Conservation (phyloP, 495 filamentous ascomycete genomes). For the Hypoxylon subgilvum region DNA sequence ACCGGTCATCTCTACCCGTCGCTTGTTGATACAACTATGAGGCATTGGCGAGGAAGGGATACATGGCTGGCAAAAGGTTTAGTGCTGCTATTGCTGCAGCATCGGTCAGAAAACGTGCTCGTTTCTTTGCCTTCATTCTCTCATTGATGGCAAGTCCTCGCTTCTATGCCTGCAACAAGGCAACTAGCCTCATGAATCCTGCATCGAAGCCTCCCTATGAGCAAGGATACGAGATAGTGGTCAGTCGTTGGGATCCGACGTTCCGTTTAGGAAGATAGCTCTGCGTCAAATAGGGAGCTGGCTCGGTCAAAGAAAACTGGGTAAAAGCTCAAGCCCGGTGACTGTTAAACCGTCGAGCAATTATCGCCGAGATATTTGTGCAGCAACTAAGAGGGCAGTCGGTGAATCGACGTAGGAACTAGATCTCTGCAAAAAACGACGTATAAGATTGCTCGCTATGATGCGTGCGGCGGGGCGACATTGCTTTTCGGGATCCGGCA, state of each 20-base stretch:
- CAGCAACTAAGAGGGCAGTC: slow-evolving; percentile 18
- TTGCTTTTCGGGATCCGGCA: slow-evolving; percentile 25
- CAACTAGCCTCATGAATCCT: slow-evolving; percentile 7
- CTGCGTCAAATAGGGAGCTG: slow-evolving; percentile 22
- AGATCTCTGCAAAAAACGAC: slow-evolving; percentile 19
- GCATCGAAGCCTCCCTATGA: slow-evolving; percentile 3
- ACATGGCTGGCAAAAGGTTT: slow-evolving; percentile 8
- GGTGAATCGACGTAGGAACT: slow-evolving; percentile 21
- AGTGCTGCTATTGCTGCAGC: slow-evolving; percentile 8
- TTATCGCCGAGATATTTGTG: slow-evolving; percentile 33
- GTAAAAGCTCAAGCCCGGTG: slow-evolving; percentile 3
- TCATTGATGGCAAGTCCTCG: slow-evolving; percentile 4
- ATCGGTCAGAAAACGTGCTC: slow-evolving; percentile 11
- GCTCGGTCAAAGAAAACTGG: slow-evolving; percentile 14
- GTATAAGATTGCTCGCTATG: slow-evolving; percentile 25
- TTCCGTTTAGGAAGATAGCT: slow-evolving; percentile 11
- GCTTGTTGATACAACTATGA: slow-evolving; percentile 16
- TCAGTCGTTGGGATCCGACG: slow-evolving; percentile 7
- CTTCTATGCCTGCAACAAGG: slow-evolving; percentile 11
- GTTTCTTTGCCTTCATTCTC: slow-evolving; percentile 9
- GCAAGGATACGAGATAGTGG: slow-evolving; percentile 18
- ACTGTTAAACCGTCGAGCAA: slow-evolving; percentile 16
- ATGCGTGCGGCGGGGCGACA: slow-evolving; percentile 10
- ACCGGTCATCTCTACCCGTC: slow-evolving; percentile 6
- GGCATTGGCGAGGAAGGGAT: slow-evolving; percentile 18